Evolutionary conservation across 495 filamentous ascomycete genomes (phyloP).

Genomic region (Talaromyces proteolyticus): DNA sequence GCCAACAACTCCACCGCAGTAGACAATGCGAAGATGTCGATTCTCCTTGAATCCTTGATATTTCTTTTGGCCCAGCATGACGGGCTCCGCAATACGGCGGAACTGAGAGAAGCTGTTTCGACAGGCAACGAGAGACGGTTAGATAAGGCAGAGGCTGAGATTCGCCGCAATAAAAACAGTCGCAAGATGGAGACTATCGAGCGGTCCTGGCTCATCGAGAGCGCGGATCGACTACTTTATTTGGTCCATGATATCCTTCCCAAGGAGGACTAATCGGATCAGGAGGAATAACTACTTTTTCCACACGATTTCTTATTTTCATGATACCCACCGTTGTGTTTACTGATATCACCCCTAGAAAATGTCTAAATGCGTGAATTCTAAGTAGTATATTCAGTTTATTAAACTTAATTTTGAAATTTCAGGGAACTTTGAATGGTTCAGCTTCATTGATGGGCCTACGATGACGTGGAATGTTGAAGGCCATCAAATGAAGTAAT

Average conservation of each 20-base stretch:
- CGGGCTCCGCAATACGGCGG: slow-evolving; percentile 33
- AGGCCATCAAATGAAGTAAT: too few species aligned
- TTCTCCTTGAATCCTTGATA: slow-evolving; percentile 68
- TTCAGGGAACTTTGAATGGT: too few species aligned
- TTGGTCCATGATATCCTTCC: slow-evolving; percentile 23
- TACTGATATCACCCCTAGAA: too few species aligned
- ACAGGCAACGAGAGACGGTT: slow-evolving; percentile 58
- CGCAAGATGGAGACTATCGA: slow-evolving; percentile 32
- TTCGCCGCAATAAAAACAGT: slow-evolving; percentile 28
- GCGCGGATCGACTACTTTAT: slow-evolving; percentile 31
- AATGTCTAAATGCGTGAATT: too few species aligned
- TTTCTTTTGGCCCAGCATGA: slow-evolving; percentile 45
- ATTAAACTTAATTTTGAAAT: too few species aligned
- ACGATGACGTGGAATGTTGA: too few species aligned
- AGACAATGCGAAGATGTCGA: slow-evolving; percentile 77
- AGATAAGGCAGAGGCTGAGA: slow-evolving; percentile 42
- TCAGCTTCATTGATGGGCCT: too few species aligned
- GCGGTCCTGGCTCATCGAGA: slow-evolving; percentile 33
- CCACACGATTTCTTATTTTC: not conserved
- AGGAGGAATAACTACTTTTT: not conserved
- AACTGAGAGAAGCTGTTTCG: slow-evolving; percentile 48
- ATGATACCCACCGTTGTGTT: too few species aligned
- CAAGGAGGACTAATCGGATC: not conserved
- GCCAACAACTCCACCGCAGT: slow-evolving; percentile 55
- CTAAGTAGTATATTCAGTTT: too few species aligned